Base-by-base conservation (phyloP, 108 stramenopile species). In the Nitzschia palea region DNA sequence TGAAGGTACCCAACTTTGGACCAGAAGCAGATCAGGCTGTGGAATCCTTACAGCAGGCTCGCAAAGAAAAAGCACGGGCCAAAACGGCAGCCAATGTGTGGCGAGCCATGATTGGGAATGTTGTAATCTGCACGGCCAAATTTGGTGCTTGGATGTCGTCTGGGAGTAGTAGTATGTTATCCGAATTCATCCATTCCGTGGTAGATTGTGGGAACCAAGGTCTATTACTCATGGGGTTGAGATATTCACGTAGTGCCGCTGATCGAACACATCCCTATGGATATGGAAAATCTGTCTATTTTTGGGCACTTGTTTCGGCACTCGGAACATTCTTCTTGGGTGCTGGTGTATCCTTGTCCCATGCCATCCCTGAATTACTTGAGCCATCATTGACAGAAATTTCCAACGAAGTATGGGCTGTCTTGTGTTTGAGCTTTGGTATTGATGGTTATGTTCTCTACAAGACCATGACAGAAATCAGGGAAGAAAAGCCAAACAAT, bases 201-300 rank as follows among this genome's bases (percentile, higher is more conserved):
- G 96, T 95, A 0, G 98, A 99, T 75, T 88, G 92, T 54, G 97
- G 89, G 0, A 99, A 99, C 76, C 98, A 99, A 68, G 73, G 82
- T 22, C 67, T 99, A 48, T 76, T 99, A 10, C 63, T 97, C 1
- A 68, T 95, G 32, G 97, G 98, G 1, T 68, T 98, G 5, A 79
- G 84, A 17, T 80, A 86, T 55, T 84, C 97, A 3, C 50, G 70
- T 4, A 80, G 82, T 40, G 80, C 73, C 9, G 94, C 97, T 0
- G 97, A 98, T 59, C 73, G 79, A 30, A 50, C 50, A 22, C 97
- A 98, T 80, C 97, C 95, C 27, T 97, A 98, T 68, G 97, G 64
- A 29, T 77, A 70, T 23, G 76, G 76, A 35, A 67, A 78, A 50
- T 62, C 69, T 20, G 77, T 95, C n/a, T 97, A 95, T 73, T 94